Conservation (phyloP, 176 grass and related monocot genomes). For the Metroxylon sagu region DNA sequence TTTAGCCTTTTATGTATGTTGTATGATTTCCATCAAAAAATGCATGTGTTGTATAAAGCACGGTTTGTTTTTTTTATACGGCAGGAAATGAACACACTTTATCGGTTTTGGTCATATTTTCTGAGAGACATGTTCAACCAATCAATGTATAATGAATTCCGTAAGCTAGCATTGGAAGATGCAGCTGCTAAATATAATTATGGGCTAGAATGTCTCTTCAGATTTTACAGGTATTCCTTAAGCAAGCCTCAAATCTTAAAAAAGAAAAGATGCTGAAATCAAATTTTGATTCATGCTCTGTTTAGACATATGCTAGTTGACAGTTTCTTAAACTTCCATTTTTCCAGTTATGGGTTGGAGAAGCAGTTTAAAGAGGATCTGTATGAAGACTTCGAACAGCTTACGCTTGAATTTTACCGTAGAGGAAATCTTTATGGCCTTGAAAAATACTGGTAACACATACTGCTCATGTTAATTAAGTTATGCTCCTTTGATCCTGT, state of each 20-base stretch:
- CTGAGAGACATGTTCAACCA: conserved; percentile 88
- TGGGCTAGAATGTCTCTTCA: conserved; percentile 94
- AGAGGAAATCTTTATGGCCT: conserved; percentile 95
- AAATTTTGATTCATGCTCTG: too few relatives aligned
- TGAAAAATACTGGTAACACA: conserved; percentile 94
- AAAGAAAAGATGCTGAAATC: too few relatives aligned
- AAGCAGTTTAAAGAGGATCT: conserved; percentile 76
- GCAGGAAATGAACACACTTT: conserved; percentile 99
- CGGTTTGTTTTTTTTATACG: conserved; percentile 3
- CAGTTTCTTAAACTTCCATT: background rate
- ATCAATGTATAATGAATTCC: conserved; percentile 91
- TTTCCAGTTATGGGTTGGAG: conserved; percentile 95
- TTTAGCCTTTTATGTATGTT: too few relatives aligned
- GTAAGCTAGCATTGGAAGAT: conserved; percentile 76
- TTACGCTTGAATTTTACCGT: conserved; percentile 58
- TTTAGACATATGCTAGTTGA: too few relatives aligned
- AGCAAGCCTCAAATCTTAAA: too few relatives aligned
- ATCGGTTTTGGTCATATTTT: conserved; percentile 98
- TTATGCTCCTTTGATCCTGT: too few relatives aligned
- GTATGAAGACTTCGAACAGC: conserved; percentile 90
- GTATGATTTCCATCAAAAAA: too few relatives aligned
- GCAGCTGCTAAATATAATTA: conserved; percentile 82
- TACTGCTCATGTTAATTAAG: too few relatives aligned
- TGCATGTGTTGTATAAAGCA: background rate
- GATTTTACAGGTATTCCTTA: conserved; percentile 80